These are phyloP conservation scores for Ceratobasidium sp. DNA, from an alignment of 1,284 basidiomycete genomes.

Conservation along the genomic window DNA sequence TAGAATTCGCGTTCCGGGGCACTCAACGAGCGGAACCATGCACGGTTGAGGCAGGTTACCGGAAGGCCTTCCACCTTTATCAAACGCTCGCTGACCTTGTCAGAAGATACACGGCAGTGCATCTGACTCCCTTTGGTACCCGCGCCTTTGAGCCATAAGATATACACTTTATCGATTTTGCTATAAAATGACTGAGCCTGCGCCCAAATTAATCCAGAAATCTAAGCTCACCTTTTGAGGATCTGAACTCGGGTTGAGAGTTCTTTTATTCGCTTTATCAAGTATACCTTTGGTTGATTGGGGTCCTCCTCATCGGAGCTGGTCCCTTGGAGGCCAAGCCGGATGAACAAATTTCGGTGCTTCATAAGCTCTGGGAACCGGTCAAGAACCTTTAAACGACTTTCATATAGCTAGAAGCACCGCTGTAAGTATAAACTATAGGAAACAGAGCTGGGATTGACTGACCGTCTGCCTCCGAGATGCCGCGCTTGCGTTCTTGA, in stretches of 20 bases:
- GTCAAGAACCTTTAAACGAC: neutral
- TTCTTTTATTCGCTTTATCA: neutral
- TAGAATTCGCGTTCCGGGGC: neutral
- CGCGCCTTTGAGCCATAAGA: neutral
- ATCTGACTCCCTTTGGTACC: constrained; percentile 1
- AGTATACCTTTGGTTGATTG: neutral
- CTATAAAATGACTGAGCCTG: neutral
- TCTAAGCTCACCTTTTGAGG: neutral
- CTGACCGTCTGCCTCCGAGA: constrained; percentile 2
- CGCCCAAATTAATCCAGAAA: neutral
- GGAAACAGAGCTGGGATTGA: neutral
- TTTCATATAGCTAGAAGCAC: neutral
- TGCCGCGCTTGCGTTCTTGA: neutral
- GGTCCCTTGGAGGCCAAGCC: neutral
- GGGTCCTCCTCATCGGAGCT: constrained; percentile 2
- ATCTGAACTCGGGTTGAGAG: neutral
- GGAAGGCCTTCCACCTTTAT: neutral
- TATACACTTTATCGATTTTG: neutral
- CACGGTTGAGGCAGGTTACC: neutral
- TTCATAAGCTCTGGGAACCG: neutral
- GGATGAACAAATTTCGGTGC: neutral
- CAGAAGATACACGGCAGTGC: neutral
- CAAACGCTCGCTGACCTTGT: neutral
- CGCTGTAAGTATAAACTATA: neutral
- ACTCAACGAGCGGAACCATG: neutral